phyloP scores from a whole-genome alignment of 177 flowering plant species.

The Vitis hybrid region DNA sequence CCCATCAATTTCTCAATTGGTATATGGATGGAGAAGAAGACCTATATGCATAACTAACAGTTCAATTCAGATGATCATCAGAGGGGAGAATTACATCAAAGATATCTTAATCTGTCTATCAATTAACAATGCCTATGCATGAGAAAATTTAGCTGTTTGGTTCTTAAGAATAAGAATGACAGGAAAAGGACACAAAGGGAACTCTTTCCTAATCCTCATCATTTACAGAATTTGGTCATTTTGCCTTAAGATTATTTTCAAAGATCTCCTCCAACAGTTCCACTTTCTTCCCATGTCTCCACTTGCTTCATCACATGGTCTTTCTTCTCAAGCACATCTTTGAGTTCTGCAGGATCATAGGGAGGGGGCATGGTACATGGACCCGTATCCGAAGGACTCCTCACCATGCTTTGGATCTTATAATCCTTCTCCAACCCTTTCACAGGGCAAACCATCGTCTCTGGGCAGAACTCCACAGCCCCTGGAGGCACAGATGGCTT shows the following conservation, averaged over 20 bases:
- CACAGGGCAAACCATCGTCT: background rate
- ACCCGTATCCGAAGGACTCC: slow-evolving; percentile 3
- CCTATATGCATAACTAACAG: too few species aligned
- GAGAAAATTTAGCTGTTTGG: too few species aligned
- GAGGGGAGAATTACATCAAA: too few species aligned
- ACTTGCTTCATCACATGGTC: slow-evolving; percentile 3
- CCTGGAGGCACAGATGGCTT: slow-evolving; percentile 1
- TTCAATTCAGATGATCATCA: too few species aligned
- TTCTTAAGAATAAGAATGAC: too few species aligned
- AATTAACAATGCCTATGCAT: too few species aligned
- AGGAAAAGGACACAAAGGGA: too few species aligned
- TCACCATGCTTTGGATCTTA: slow-evolving; percentile 11
- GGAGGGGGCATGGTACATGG: slow-evolving; percentile 25
- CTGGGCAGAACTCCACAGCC: slow-evolving; percentile 6
- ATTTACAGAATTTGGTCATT: too few species aligned
- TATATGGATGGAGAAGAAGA: too few species aligned
- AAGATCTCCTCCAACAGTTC: slow-evolving; percentile 4
- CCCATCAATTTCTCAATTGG: too few species aligned
- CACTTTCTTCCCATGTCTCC: slow-evolving; percentile 10
- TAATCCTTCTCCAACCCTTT: background rate
- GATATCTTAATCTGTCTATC: too few species aligned
- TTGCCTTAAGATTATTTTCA: background rate
- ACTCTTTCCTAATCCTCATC: too few species aligned
- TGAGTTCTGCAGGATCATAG: slow-evolving; percentile 13
- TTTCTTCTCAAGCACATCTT: slow-evolving; percentile 11